phyloP scores from a whole-genome alignment of 2,329 filamentous ascomycete species.

The Diaporthe amygdali region DNA sequence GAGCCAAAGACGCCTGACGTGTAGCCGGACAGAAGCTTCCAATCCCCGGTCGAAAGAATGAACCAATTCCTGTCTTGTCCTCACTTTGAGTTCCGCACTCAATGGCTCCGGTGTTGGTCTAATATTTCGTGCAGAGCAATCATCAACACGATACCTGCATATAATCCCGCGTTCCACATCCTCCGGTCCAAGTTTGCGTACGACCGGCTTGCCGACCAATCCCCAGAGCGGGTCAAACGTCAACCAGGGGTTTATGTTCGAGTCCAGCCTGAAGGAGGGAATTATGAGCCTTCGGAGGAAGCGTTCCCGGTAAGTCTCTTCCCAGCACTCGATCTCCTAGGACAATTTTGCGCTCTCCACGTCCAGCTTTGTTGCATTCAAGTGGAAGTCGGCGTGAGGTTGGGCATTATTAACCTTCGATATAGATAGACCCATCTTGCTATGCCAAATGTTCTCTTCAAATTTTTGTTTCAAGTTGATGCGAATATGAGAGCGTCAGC shows the following conservation, averaged over 20 bases:
- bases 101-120: not conserved
- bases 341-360: not conserved
- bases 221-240: not conserved
- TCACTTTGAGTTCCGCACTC: conserved; percentile 2
- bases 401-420: not conserved
- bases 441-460: not conserved
- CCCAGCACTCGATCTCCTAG: not conserved
- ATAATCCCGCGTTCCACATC: not conserved
- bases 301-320: not conserved
- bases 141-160: not conserved
- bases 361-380: not conserved
- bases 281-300: not conserved
- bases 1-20: not conserved
- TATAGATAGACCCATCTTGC: not conserved
- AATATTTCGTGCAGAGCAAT: not conserved
- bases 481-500: not conserved
- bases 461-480: not conserved
- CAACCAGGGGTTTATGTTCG: not conserved
- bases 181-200: too few relatives aligned
- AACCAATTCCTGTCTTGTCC: not conserved
- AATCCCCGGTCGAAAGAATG: not conserved
- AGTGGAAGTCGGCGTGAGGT: not conserved
- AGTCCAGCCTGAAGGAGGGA: not conserved
- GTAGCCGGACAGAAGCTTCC: not conserved
- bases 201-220: not conserved